Evolutionary conservation across 139 green algal genomes (phyloP).

Genomic region (Tetraselmis striata): DNA sequence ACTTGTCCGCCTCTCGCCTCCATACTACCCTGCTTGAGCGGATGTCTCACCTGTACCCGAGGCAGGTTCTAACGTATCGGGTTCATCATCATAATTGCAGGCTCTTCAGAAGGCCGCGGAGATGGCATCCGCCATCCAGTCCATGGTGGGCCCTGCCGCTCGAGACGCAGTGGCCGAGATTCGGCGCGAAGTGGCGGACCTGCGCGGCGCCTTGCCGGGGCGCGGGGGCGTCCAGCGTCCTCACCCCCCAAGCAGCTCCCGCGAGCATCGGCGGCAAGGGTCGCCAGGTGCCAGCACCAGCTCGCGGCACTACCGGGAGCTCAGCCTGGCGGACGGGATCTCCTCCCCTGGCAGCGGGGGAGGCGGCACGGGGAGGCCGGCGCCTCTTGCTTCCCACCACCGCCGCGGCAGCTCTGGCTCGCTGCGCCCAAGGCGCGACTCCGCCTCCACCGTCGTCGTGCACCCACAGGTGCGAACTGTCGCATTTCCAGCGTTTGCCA

Average conservation of each 20-base stretch:
- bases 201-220: no score
- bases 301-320: neutral
- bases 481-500: no score
- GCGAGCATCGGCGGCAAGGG: no score
- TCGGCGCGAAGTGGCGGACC: neutral
- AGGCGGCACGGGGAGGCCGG: neutral
- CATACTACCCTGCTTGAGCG: no score
- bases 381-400: neutral
- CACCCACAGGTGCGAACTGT: neutral
- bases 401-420: neutral
- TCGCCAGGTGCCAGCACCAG: no score
- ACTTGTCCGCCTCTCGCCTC: no score
- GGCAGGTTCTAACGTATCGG: no score
- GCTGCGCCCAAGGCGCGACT: neutral
- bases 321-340: neutral
- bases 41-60: no score
- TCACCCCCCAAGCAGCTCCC: no score
- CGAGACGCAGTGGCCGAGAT: neutral
- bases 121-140: neutral
- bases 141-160: neutral
- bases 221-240: no score
- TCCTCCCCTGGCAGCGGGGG: neutral
- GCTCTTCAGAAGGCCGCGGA: neutral
- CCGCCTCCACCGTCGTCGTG: neutral
- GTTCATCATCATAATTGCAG: no score